Evolutionary conservation across 257 asterid genomes (phyloP).

Genomic region (Salvia rosmarinus): DNA sequence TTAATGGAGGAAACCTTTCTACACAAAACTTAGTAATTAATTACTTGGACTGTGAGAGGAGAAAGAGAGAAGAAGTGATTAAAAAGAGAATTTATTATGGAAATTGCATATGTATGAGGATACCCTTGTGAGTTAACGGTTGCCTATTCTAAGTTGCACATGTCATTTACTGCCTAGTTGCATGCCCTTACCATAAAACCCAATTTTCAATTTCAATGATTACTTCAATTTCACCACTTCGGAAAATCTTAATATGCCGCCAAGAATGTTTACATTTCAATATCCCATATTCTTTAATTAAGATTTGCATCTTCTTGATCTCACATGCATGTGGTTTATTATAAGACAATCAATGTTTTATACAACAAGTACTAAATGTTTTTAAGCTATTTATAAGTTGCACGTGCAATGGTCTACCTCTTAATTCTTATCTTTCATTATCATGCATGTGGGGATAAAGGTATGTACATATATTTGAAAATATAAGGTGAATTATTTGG

Average conservation of each 20-base stretch:
- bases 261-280: neutral
- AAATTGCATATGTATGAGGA: conserved; percentile 29
- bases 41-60: neutral
- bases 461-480: no score
- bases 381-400: neutral
- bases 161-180: conserved; percentile 50
- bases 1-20: no score
- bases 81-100: neutral
- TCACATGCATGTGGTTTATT: neutral
- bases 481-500: no score
- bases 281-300: neutral
- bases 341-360: neutral
- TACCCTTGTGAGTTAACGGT: conserved; percentile 39
- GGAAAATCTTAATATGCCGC: neutral
- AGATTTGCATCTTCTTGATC: neutral
- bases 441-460: neutral
- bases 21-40: no score
- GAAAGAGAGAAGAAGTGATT: neutral
- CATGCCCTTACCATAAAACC: conserved; percentile 18
- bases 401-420: neutral
- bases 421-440: neutral
- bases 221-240: conserved; percentile 9
- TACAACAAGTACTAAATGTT: neutral
- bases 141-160: conserved; percentile 52
- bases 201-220: conserved; percentile 22